These are phyloP conservation scores for Calonectria pteridis DNA, from an alignment of 2,329 filamentous ascomycete genomes.

Conservation along the genomic window DNA sequence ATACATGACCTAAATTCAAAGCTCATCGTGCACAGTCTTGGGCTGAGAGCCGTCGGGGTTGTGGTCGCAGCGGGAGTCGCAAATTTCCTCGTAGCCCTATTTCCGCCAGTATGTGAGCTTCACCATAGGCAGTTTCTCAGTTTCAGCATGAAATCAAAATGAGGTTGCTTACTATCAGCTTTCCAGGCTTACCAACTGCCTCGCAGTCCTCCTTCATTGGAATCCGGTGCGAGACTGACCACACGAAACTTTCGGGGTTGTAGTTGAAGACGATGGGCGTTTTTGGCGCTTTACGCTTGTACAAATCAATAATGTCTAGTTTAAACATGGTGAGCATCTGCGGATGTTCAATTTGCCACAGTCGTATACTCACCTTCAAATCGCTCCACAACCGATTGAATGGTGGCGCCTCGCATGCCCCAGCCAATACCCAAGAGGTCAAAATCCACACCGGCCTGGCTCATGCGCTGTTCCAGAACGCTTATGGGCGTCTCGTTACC, in stretches of 20 bases:
- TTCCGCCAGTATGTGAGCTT: not conserved
- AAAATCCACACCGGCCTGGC: not conserved
- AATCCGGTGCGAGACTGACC: not conserved
- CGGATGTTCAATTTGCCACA: not conserved
- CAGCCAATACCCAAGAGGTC: not conserved
- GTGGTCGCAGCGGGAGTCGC: not conserved
- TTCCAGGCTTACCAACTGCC: not conserved
- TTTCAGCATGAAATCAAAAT: accelerated
- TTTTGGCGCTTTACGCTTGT: not conserved
- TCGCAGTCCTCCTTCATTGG: not conserved
- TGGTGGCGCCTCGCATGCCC: not conserved
- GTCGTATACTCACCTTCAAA: not conserved
- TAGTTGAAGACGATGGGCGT: not conserved
- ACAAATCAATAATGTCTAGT: not conserved
- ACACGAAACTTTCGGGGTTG: not conserved
- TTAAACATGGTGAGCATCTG: not conserved
- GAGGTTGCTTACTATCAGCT: not conserved
- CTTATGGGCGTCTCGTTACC: not conserved
- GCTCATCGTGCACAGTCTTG: not conserved
- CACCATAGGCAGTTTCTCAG: not conserved
- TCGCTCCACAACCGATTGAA: not conserved
- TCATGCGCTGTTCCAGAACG: not conserved
- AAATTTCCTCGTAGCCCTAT: not conserved
- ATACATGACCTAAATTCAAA: not conserved
- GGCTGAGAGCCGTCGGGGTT: not conserved